These are phyloP conservation scores for Syzygium malaccense DNA, from an alignment of 441 rosid species.

Conservation along the genomic window DNA sequence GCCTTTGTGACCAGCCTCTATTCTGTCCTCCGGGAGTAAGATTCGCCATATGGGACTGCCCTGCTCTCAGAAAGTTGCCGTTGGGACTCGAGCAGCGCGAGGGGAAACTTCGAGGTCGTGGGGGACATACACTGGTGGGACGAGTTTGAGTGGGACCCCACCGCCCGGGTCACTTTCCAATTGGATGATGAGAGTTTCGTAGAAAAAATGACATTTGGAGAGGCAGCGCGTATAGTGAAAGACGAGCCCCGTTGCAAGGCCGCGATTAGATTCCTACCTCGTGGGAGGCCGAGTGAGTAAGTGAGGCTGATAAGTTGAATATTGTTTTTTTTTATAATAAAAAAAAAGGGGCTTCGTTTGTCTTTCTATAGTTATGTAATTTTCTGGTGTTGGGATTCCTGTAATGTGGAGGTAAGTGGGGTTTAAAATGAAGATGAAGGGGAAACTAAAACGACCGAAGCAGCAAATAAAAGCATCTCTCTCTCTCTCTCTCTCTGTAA, in stretches of 20 bases:
- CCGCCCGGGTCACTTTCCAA: not conserved
- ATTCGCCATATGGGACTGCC: rapidly evolving
- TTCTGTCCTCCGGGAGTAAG: rapidly evolving
- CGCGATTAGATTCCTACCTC: not conserved
- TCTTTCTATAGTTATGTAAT: not conserved
- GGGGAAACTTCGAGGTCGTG: rapidly evolving
- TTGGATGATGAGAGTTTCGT: rapidly evolving
- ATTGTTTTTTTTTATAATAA: too few relatives aligned
- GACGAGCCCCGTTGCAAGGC: rapidly evolving
- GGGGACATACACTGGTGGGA: rapidly evolving
- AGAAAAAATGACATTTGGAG: not conserved
- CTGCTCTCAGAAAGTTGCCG: not conserved
- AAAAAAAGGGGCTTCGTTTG: not conserved
- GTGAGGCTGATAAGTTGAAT: not conserved
- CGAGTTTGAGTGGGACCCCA: not conserved
- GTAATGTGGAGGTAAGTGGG: too few relatives aligned
- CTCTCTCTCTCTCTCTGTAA: too few relatives aligned
- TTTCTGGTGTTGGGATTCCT: too few relatives aligned
- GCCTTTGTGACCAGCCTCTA: not conserved
- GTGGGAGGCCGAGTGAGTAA: not conserved
- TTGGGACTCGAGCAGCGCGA: not conserved
- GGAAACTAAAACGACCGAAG: too few relatives aligned
- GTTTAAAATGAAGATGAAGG: too few relatives aligned
- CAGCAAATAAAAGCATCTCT: too few relatives aligned
- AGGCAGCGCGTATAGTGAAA: not conserved